Conservation (phyloP, 805 yeast genomes). For the Scheffersomyces ergatensis region DNA sequence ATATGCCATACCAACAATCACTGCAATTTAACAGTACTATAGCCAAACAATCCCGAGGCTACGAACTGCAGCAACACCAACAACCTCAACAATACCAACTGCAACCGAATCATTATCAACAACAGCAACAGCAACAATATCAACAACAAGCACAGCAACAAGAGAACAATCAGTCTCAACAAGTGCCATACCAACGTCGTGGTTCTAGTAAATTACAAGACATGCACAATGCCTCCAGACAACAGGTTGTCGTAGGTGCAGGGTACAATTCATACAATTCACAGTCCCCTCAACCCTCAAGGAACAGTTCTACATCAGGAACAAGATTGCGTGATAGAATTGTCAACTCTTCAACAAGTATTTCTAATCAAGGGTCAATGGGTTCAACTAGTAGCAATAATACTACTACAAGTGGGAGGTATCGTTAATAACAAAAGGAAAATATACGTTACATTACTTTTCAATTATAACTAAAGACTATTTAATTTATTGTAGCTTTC, state of each 20-base stretch:
- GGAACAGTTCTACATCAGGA: slow-evolving; percentile 27
- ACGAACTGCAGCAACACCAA: background rate
- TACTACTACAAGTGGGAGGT: background rate
- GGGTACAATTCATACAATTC: slow-evolving; percentile 12
- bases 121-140: slow-evolving; percentile 7
- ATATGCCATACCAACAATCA: background rate
- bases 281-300: slow-evolving; percentile 9
- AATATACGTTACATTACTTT: background rate
- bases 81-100: slow-evolving; percentile 4
- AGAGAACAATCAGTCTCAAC: slow-evolving; percentile 2
- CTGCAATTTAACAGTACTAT: background rate
- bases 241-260: slow-evolving; percentile 32
- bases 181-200: slow-evolving; percentile 13
- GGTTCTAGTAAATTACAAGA: slow-evolving; percentile 36
- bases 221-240: slow-evolving; percentile 39
- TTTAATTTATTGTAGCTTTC: slow-evolving; percentile 4
- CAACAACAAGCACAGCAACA: slow-evolving; percentile 8
- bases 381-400: background rate
- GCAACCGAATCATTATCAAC: slow-evolving; percentile 6
- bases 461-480: background rate
- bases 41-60: background rate
- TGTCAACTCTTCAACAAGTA: slow-evolving; percentile 16
- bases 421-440: background rate
- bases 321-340: slow-evolving; percentile 27
- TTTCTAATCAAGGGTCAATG: background rate